phyloP scores from a whole-genome alignment of 129 eudicot species.

The Saposhnikovia divaricata region DNA sequence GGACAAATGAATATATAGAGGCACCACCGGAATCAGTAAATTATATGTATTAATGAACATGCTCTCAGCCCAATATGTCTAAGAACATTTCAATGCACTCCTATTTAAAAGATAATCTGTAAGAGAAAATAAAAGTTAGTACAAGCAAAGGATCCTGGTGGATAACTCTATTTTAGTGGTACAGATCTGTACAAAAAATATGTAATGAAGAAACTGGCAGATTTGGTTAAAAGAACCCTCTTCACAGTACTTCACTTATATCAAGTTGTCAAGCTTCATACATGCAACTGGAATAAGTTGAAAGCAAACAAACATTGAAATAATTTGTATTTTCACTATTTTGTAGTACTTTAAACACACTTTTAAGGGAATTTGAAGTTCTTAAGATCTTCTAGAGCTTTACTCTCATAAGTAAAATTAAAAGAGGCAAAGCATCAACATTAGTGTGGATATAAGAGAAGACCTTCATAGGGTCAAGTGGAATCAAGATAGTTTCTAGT shows the following conservation, averaged over 20 bases:
- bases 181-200: not conserved
- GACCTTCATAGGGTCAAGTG: not conserved
- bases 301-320: conserved; percentile 1
- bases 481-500: not conserved
- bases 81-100: not conserved
- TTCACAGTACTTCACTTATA: not conserved
- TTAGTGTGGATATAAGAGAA: not conserved
- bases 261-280: not conserved
- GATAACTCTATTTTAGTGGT: not conserved
- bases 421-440: not conserved
- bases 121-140: not conserved
- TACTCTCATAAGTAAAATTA: not conserved
- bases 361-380: not conserved
- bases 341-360: not conserved
- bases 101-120: not conserved
- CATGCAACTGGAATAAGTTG: not conserved
- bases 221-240: not conserved
- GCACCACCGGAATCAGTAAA: not conserved
- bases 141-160: not conserved
- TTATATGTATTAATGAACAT: not conserved
- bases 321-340: no score
- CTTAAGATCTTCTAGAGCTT: not conserved
- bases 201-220: not conserved
- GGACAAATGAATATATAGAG: no score
- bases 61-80: not conserved